These are phyloP conservation scores for Aureococcus anophagefferens DNA, from an alignment of 108 stramenopile genomes.

Conservation along the genomic window DNA sequence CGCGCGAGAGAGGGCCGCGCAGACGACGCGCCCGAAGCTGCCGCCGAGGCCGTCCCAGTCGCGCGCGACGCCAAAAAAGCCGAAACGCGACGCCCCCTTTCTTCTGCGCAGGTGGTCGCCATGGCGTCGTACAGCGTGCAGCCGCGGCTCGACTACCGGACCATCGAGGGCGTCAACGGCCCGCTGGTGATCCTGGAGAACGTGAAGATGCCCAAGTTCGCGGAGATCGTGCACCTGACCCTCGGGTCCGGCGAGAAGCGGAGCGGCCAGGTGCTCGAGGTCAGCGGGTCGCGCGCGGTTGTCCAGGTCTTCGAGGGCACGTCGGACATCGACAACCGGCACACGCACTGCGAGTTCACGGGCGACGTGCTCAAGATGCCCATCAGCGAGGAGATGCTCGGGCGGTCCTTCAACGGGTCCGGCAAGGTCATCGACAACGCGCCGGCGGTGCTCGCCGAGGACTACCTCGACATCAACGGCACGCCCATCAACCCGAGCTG, in stretches of 20 bases:
- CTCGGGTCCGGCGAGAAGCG: slow-evolving; percentile 87
- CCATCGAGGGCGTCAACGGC: slow-evolving; percentile 93
- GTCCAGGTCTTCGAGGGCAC: slow-evolving; percentile 99
- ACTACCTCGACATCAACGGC: slow-evolving; percentile 97
- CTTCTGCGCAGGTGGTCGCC: too few relatives aligned
- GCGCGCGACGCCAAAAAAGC: too few relatives aligned
- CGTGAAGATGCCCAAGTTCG: slow-evolving; percentile 96
- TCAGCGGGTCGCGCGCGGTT: slow-evolving; percentile 88
- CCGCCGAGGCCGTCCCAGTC: too few relatives aligned
- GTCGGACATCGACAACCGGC: slow-evolving; percentile 96
- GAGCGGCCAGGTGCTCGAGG: slow-evolving; percentile 94
- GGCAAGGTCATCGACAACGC: slow-evolving; percentile 96
- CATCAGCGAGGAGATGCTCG: slow-evolving; percentile 95
- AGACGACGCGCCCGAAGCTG: too few relatives aligned
- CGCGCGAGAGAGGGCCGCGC: too few relatives aligned
- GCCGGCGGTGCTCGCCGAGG: slow-evolving; percentile 97
- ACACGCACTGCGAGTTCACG: slow-evolving; percentile 91
- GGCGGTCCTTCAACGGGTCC: slow-evolving; percentile 94
- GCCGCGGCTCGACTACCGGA: slow-evolving; percentile 56
- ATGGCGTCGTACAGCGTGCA: slow-evolving; percentile 24
- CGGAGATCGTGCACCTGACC: slow-evolving; percentile 95
- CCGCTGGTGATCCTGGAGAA: slow-evolving; percentile 98
- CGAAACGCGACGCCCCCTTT: too few relatives aligned
- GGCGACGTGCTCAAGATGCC: slow-evolving; percentile 98
- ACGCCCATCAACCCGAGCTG: slow-evolving; percentile 98